Conservation (phyloP, 164 flowering plant species). For the Echeveria elegans region DNA sequence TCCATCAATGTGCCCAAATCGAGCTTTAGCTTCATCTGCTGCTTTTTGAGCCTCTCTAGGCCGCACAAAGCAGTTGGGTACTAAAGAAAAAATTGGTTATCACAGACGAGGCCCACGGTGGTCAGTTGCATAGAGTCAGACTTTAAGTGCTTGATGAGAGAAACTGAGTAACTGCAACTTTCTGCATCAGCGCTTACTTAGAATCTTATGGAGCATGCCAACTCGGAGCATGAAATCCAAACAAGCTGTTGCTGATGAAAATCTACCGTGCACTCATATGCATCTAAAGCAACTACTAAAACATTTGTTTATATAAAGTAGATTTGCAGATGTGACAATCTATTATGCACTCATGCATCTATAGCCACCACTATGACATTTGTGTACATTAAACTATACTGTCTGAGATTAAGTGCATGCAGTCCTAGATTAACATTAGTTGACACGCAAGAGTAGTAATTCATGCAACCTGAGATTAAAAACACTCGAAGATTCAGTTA, state of each 20-base stretch:
- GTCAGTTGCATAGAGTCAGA: slow-evolving; percentile 99
- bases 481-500: slow-evolving; percentile 14
- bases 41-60: slow-evolving; percentile 99
- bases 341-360: too few species aligned
- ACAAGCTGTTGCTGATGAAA: slow-evolving; percentile 91
- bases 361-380: too few species aligned
- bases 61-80: slow-evolving; percentile 99
- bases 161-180: slow-evolving; percentile 99
- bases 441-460: slow-evolving; percentile 9
- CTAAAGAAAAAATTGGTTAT: slow-evolving; percentile 86
- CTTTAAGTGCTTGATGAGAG: slow-evolving; percentile 89
- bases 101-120: slow-evolving; percentile 98
- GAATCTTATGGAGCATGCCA: slow-evolving; percentile 71
- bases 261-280: slow-evolving; percentile 39
- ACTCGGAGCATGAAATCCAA: slow-evolving; percentile 68
- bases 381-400: too few species aligned
- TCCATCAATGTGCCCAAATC: slow-evolving; percentile 91
- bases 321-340: too few species aligned
- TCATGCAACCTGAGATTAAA: slow-evolving; percentile 7
- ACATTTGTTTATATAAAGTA: slow-evolving; percentile 13
- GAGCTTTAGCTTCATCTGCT: slow-evolving; percentile 99
- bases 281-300: slow-evolving; percentile 21
- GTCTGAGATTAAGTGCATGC: slow-evolving; percentile 12
- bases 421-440: slow-evolving; percentile 5
- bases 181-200: slow-evolving; percentile 93